Conservation (phyloP, 2,329 filamentous ascomycete genomes). For the Botrytis elliptica region DNA sequence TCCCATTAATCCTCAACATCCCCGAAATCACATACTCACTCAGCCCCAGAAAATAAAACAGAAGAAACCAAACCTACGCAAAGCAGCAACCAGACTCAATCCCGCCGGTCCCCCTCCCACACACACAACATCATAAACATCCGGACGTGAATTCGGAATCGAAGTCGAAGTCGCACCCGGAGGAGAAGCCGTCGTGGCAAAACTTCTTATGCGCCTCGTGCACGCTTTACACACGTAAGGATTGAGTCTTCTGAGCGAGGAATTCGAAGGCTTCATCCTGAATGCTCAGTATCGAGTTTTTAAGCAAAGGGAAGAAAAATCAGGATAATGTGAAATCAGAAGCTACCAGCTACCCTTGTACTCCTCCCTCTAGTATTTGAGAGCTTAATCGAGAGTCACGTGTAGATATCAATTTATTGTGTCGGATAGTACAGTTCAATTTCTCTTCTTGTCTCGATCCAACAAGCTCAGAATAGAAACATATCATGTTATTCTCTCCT, state of each 20-base stretch:
- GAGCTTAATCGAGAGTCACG: constrained; percentile 18
- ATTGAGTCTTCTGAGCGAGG: neutral
- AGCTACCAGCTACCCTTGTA: constrained; percentile 16
- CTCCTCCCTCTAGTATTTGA: neutral
- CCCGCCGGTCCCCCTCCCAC: constrained; percentile 53
- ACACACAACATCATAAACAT: constrained; percentile 41
- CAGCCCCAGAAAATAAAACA: too few relatives aligned
- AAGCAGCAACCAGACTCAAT: constrained; percentile 74
- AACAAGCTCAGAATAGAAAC: neutral
- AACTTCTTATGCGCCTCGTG: constrained; percentile 12
- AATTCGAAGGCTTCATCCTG: constrained; percentile 6
- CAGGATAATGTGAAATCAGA: neutral
- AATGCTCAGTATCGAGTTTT: neutral
- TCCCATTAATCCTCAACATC: neutral
- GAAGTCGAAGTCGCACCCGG: neutral
- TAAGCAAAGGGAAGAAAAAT: neutral
- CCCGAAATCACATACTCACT: neutral
- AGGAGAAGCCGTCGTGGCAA: constrained; percentile 18
- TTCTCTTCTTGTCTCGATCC: neutral
- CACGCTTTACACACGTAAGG: constrained; percentile 18
- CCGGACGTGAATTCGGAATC: constrained; percentile 20
- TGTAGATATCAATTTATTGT: constrained; percentile 8
- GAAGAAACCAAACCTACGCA: constrained; percentile 56
- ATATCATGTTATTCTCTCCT: neutral
- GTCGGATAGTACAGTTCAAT: neutral